Base-by-base conservation (phyloP, 129 eudicot species). In the Flaveria ramosissima region DNA sequence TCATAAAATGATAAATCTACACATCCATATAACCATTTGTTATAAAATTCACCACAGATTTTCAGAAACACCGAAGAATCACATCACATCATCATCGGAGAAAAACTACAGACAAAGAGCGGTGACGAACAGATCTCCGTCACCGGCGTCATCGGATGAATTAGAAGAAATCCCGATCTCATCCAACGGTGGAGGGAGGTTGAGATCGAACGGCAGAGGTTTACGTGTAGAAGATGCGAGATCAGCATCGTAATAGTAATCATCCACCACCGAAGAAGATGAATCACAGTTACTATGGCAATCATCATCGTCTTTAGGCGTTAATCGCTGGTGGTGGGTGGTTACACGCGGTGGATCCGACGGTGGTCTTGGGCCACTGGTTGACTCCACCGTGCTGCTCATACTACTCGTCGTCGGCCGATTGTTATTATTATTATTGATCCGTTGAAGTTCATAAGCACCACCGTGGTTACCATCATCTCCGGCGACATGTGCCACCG, bases 301-400 rank as follows among this genome's bases (percentile, higher is more conserved):
- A 75, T 81, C 90, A 50, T 78, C 88, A 63, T 62, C 73, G 15
- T 27, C 82, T 10, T 17, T 15, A 27, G 71, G 79, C 24, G 32
- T 36, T 6, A 30, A 30, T 30, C 20, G 27, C 47, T 27, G 75
- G 3, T 24, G 77, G 47, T 20, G 73, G 79, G 21, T 55, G 41
- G 41, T 76, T 20, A 75, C 48, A 46, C 77, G 75, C 39, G 69
- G 76, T 39, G 53, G 78, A 19, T 27, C 20, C 55, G 77, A 63
- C 27, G 41, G 41, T 36, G 82, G 17, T 17, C 86, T 69, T 9
- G 86, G 91, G 4, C 91, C 91, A 24, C 91, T 84, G 16, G 83
- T 81, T 17, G 91, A 87, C 56, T 87, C 91, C 17, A 87, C 88
- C 23, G 91, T 87, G 80, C 91, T 87, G 86, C 91, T 87, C 83